These are phyloP conservation scores for Andrographis paniculata DNA, from an alignment of 305 asterid species.

Conservation along the genomic window DNA sequence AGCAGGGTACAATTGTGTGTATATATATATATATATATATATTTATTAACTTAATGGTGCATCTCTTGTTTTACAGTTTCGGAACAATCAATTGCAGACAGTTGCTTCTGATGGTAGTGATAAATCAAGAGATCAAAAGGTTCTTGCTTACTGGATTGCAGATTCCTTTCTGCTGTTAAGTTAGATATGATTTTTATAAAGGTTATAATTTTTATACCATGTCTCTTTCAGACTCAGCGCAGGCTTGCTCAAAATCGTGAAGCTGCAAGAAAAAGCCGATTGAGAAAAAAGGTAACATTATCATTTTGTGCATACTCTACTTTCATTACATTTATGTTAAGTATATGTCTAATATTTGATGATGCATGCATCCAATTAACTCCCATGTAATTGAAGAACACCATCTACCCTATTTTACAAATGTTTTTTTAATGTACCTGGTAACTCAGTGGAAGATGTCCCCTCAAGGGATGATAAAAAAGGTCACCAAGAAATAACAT, in stretches of 20 bases:
- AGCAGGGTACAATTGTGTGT: conserved; percentile 7
- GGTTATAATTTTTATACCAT: conserved; percentile 14
- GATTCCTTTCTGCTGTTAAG: conserved; percentile 1
- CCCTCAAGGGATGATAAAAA: background rate
- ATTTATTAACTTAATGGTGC: conserved; percentile 16
- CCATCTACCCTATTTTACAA: background rate
- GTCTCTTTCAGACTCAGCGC: conserved; percentile 70
- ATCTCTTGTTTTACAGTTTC: conserved; percentile 45
- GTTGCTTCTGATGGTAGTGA: conserved; percentile 94
- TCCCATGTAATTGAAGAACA: background rate
- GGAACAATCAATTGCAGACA: conserved; percentile 40
- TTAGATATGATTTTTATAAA: background rate
- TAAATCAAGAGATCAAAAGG: conserved; percentile 94
- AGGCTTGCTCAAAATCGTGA: conserved; percentile 99
- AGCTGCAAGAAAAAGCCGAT: conserved; percentile 98
- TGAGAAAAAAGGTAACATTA: conserved; percentile 65
- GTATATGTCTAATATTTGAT: conserved; percentile 1
- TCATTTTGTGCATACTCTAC: conserved; percentile 5
- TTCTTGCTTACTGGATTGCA: conserved; percentile 20
- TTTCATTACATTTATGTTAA: conserved; percentile 12
- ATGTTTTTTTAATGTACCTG: background rate
- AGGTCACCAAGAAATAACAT: background rate
- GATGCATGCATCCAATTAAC: background rate
- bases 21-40: too few relatives aligned
- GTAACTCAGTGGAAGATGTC: background rate